These are phyloP conservation scores for Cercis canadensis DNA, from an alignment of 306 rosid species.

Conservation along the genomic window DNA sequence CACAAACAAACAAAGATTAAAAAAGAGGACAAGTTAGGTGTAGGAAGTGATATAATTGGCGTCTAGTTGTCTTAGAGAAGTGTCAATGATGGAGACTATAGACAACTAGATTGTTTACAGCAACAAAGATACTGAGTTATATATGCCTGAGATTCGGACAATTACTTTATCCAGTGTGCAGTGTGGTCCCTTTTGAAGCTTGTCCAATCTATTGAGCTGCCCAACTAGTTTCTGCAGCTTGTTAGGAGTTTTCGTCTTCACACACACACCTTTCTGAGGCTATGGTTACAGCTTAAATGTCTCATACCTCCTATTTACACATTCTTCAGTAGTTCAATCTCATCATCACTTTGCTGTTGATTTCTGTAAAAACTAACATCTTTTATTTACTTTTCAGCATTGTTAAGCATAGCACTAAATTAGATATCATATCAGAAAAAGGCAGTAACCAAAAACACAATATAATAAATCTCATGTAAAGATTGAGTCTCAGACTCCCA, in stretches of 20 bases:
- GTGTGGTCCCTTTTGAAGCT: too few relatives aligned
- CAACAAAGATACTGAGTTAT: background rate
- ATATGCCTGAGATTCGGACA: background rate
- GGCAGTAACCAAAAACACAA: conserved; percentile 15
- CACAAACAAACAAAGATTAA: too few relatives aligned
- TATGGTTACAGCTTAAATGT: background rate
- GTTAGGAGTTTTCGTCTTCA: background rate
- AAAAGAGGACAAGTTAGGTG: too few relatives aligned
- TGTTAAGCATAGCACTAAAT: background rate
- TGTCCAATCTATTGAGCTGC: too few relatives aligned
- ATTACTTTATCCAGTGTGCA: too few relatives aligned
- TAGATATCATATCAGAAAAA: background rate
- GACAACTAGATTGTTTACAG: background rate
- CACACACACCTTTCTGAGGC: background rate
- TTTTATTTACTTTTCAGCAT: conserved; percentile 11
- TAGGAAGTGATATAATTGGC: too few relatives aligned
- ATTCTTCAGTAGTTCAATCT: conserved; percentile 12
- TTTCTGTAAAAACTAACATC: background rate
- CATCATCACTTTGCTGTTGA: conserved; percentile 3
- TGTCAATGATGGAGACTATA: background rate
- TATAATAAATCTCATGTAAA: conserved; percentile 12
- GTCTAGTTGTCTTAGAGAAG: background rate
- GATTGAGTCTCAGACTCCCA: conserved; percentile 24
- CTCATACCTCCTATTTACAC: conserved; percentile 5
- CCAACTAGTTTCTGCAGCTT: background rate